These are phyloP conservation scores for Cladophialophora exuberans DNA, from an alignment of 2,329 filamentous ascomycete genomes.

Conservation along the genomic window DNA sequence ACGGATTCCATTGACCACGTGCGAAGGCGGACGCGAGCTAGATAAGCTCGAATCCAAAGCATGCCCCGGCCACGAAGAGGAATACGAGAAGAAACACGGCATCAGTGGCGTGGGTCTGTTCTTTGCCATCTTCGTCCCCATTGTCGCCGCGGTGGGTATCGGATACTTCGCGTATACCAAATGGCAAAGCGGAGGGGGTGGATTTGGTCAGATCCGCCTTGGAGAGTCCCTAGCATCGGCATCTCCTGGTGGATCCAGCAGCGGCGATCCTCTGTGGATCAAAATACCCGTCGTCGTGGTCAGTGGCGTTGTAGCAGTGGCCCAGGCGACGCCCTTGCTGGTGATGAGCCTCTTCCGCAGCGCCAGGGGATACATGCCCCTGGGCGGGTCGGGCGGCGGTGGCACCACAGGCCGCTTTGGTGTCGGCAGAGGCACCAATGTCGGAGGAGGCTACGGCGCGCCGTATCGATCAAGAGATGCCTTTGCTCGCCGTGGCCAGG, in stretches of 20 bases:
- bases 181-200: constrained; percentile 71
- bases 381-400: constrained; percentile 54
- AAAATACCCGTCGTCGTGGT: constrained; percentile 80
- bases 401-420: constrained; percentile 41
- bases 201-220: constrained; percentile 89
- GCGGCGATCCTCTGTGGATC: constrained; percentile 74
- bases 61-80: constrained; percentile 79
- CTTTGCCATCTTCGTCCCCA: constrained; percentile 78
- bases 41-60: constrained; percentile 68
- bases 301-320: constrained; percentile 76
- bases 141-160: constrained; percentile 68
- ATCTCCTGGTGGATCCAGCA: constrained; percentile 26
- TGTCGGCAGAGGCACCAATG: constrained; percentile 46
- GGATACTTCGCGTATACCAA: constrained; percentile 70
- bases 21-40: constrained; percentile 72
- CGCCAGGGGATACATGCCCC: constrained; percentile 54
- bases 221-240: constrained; percentile 64
- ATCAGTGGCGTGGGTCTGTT: constrained; percentile 76
- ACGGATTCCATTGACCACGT: constrained; percentile 86
- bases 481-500: constrained; percentile 83
- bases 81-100: constrained; percentile 74
- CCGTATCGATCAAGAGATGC: constrained; percentile 86
- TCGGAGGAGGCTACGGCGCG: constrained; percentile 41
- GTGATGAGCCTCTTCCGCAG: constrained; percentile 73
- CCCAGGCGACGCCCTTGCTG: constrained; percentile 74